phyloP scores from a whole-genome alignment of 495 filamentous ascomycete genomes.

The Hypoxylon cercidicola region DNA sequence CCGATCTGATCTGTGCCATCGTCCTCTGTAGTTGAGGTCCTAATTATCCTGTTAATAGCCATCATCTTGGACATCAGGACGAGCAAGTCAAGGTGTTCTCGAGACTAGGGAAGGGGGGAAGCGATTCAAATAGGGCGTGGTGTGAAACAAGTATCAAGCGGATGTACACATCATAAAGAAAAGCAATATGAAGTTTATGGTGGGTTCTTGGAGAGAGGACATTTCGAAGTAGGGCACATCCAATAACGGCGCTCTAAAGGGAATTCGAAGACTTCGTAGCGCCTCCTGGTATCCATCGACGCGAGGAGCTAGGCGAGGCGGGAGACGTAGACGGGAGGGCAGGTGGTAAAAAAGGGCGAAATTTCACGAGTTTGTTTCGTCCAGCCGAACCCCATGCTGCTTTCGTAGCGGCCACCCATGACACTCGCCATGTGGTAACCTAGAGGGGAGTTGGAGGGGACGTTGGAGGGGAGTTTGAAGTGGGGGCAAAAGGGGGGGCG shows the following conservation, averaged over 20 bases:
- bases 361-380: conserved; percentile 40
- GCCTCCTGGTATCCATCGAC: conserved; percentile 32
- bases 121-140: conserved; percentile 20
- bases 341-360: conserved; percentile 40
- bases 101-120: conserved; percentile 8
- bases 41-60: conserved; percentile 58
- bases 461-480: conserved; percentile 37
- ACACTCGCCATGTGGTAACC: conserved; percentile 60
- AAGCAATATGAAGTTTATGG: conserved; percentile 16
- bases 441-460: conserved; percentile 40
- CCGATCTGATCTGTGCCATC: conserved; percentile 81
- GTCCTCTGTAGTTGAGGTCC: conserved; percentile 67
- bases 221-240: conserved; percentile 27
- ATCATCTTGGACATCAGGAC: conserved; percentile 38
- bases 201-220: conserved; percentile 27
- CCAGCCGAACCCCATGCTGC: conserved; percentile 37
- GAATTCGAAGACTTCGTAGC: conserved; percentile 28
- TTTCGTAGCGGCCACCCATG: conserved; percentile 45
- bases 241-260: conserved; percentile 14
- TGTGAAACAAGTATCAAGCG: conserved; percentile 38
- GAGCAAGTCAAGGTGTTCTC: conserved; percentile 6
- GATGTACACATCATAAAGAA: conserved; percentile 38
- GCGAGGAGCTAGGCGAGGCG: conserved; percentile 32
- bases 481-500: conserved; percentile 29
- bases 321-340: conserved; percentile 30